Percentiles rank a stretch among this genome's conserved stretches.
Conservation (phyloP, 2,329 filamentous ascomycete species). For the Paecilomyces dactylethromorphus region DNA sequence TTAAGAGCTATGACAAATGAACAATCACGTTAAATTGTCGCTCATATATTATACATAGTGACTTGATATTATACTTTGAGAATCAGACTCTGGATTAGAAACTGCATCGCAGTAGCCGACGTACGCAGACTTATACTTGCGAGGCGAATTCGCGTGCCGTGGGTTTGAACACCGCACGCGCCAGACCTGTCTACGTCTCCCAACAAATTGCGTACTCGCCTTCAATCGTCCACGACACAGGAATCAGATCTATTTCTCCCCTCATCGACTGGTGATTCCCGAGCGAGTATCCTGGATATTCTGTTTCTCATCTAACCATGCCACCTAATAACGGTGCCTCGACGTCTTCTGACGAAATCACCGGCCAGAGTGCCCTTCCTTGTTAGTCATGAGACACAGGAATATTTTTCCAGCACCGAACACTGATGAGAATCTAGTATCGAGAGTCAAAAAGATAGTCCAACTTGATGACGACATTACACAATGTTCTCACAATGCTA, state of each 20-base stretch:
- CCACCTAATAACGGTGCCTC: conserved; percentile 86
- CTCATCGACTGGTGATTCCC: neutral
- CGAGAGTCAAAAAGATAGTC: conserved; percentile 94
- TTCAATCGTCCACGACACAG: neutral
- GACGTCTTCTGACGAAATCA: conserved; percentile 71
- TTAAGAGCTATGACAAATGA: neutral
- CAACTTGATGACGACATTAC: conserved; percentile 76
- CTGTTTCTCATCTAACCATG: conserved; percentile 47
- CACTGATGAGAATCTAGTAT: conserved; percentile 53
- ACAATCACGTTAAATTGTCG: neutral
- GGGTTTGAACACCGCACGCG: neutral
- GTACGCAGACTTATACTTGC: neutral
- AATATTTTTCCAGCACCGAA: neutral
- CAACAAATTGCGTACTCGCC: neutral
- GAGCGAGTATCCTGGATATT: neutral
- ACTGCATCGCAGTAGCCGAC: neutral
- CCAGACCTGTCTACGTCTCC: neutral
- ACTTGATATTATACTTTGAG: neutral
- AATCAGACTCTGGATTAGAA: neutral
- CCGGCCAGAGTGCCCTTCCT: conserved; percentile 77
- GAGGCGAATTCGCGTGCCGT: neutral
- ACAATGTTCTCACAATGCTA: conserved; percentile 85
- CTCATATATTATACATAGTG: neutral
- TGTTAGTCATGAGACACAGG: conserved; percentile 49
- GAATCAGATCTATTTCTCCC: neutral